phyloP scores from a whole-genome alignment of 2,329 filamentous ascomycete species.

The Trichoderma brevicompactum region DNA sequence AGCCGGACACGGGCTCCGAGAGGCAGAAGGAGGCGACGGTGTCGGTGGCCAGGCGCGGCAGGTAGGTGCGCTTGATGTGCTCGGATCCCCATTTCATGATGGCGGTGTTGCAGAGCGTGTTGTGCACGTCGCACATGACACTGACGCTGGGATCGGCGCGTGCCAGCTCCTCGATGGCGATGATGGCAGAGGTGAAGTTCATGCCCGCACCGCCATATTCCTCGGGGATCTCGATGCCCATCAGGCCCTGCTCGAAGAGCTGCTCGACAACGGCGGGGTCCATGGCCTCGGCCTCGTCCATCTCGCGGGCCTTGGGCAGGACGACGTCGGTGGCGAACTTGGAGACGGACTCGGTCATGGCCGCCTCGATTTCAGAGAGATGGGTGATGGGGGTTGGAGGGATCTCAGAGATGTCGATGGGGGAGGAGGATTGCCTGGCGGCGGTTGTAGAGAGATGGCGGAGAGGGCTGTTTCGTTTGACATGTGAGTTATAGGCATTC shows the following conservation, averaged over 20 bases:
- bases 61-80: constrained; percentile 79
- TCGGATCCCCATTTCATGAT: constrained; percentile 82
- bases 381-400: constrained; percentile 92
- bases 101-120: constrained; percentile 94
- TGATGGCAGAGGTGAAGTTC: constrained; percentile 97
- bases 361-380: constrained; percentile 83
- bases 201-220: constrained; percentile 96
- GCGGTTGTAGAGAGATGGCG: constrained; percentile 66
- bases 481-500: neutral
- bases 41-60: constrained; percentile 87
- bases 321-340: constrained; percentile 91
- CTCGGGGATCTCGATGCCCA: constrained; percentile 97
- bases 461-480: constrained; percentile 37
- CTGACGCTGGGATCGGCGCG: constrained; percentile 92
- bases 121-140: constrained; percentile 96
- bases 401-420: constrained; percentile 71
- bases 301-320: constrained; percentile 88
- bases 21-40: constrained; percentile 93
- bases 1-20: constrained; percentile 89
- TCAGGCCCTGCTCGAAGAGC: constrained; percentile 95
- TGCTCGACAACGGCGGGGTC: constrained; percentile 86
- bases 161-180: constrained; percentile 95
- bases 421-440: constrained; percentile 50
- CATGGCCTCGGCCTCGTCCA: constrained; percentile 97
- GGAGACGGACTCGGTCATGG: constrained; percentile 87